A percentile compares a stretch with the other conserved stretches of the same genome.
These are phyloP conservation scores for Scleroderma bovista DNA, from an alignment of 768 basidiomycete genomes.

Conservation along the genomic window DNA sequence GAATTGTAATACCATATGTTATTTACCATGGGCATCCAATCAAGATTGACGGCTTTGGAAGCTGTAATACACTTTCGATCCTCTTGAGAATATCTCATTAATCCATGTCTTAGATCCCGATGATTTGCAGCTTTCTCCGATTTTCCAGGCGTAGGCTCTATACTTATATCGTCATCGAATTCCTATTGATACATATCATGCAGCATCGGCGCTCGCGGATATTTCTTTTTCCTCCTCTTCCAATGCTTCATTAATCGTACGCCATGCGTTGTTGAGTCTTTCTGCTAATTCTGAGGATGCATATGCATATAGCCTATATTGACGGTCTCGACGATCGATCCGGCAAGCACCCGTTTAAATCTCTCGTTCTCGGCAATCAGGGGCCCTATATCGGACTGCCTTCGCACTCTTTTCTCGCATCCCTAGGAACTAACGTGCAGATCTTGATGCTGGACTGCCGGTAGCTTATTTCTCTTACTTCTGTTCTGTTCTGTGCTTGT, in stretches of 20 bases:
- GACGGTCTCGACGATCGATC: constrained; percentile 68
- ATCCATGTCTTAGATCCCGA: constrained; percentile 60
- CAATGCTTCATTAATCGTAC: constrained; percentile 84
- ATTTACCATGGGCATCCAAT: background rate
- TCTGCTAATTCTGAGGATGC: constrained; percentile 3
- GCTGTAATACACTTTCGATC: constrained; percentile 46
- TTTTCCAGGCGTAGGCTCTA: constrained; percentile 60
- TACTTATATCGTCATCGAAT: background rate
- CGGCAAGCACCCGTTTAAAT: constrained; percentile 60
- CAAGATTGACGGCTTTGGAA: constrained; percentile 80
- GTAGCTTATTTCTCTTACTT: constrained; percentile 33
- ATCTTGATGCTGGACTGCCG: constrained; percentile 81
- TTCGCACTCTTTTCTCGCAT: constrained; percentile 78
- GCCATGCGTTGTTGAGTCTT: constrained; percentile 12
- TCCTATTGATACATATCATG: background rate
- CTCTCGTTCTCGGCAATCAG: constrained; percentile 63
- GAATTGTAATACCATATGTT: background rate
- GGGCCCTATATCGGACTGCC: constrained; percentile 79
- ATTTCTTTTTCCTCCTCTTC: constrained; percentile 92
- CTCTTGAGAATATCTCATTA: background rate
- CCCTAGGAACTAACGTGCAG: constrained; percentile 70
- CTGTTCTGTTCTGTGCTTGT: background rate
- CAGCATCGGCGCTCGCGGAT: constrained; percentile 79
- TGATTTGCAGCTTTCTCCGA: constrained; percentile 62
- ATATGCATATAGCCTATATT: constrained; percentile 23